Evolutionary conservation across 345 rosid genomes (phyloP).

Genomic region (Salix purpurea): DNA sequence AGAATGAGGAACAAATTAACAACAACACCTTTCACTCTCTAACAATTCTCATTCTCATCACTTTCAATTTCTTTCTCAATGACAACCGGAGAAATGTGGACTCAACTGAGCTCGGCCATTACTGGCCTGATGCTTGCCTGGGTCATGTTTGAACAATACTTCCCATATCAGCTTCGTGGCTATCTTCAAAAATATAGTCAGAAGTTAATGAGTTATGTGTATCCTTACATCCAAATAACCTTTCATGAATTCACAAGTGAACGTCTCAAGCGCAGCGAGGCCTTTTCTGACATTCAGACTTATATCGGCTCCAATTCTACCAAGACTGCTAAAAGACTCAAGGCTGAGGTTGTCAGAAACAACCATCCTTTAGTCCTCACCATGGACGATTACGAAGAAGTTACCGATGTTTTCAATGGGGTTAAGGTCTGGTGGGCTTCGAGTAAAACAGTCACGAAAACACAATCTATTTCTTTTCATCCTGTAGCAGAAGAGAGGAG

Average conservation of each 20-base stretch:
- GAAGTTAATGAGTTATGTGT: neutral
- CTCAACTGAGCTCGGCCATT: too few species aligned
- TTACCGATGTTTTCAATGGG: neutral
- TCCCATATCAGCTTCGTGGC: neutral
- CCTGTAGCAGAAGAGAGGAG: neutral
- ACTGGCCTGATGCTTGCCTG: too few species aligned
- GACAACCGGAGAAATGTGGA: too few species aligned
- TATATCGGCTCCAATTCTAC: slow-evolving; percentile 1
- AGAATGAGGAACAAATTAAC: neutral
- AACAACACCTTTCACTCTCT: neutral
- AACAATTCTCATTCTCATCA: too few species aligned
- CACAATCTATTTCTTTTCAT: neutral
- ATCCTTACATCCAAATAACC: slow-evolving; percentile 6
- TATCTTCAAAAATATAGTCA: neutral
- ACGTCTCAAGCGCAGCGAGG: neutral
- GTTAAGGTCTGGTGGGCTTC: slow-evolving; percentile 14
- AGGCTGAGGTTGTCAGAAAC: neutral
- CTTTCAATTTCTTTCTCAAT: too few species aligned
- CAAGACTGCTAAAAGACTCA: neutral
- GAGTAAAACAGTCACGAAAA: neutral
- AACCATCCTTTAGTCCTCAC: neutral
- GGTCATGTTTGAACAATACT: neutral
- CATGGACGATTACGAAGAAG: slow-evolving; percentile 16
- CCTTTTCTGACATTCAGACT: neutral
- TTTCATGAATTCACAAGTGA: slow-evolving; percentile 2